Percentiles rank a stretch among this genome's conserved stretches.
These are phyloP conservation scores for Fistulinella prunicolor DNA, from an alignment of 768 basidiomycete genomes.

Conservation along the genomic window DNA sequence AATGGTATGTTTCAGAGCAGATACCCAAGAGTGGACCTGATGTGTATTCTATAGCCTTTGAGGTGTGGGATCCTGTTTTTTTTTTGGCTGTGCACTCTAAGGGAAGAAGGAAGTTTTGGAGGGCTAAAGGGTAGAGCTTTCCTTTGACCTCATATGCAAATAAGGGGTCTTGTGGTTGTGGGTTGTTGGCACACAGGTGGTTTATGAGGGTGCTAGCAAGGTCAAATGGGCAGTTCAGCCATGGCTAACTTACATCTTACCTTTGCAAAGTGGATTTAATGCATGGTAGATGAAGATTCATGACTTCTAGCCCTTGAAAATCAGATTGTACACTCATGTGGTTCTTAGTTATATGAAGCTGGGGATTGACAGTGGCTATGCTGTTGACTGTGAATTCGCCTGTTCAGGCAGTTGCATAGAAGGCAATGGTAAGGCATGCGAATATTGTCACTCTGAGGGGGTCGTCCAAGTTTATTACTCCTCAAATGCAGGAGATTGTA, in stretches of 20 bases:
- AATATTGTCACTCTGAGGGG: slow-evolving; percentile 36
- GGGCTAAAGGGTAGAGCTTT: slow-evolving; percentile 24
- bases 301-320: slow-evolving; percentile 16
- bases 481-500: not conserved
- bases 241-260: slow-evolving; percentile 35
- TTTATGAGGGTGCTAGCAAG: slow-evolving; percentile 19
- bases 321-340: slow-evolving; percentile 23
- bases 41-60: slow-evolving; percentile 27
- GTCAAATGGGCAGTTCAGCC: slow-evolving; percentile 27
- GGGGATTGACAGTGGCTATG: slow-evolving; percentile 30
- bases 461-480: not conserved
- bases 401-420: slow-evolving; percentile 33
- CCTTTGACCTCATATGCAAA: slow-evolving; percentile 27
- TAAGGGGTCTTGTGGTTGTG: slow-evolving; percentile 21
- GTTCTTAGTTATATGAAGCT: slow-evolving; percentile 25
- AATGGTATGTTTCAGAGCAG: slow-evolving; percentile 36
- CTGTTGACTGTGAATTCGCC: slow-evolving; percentile 40
- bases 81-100: not conserved
- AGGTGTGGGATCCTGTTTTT: slow-evolving; percentile 11
- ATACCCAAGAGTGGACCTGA: slow-evolving; percentile 36
- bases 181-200: slow-evolving; percentile 32
- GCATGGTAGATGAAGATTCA: slow-evolving; percentile 8
- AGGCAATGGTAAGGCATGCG: slow-evolving; percentile 38
- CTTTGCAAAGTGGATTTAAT: slow-evolving; percentile 17
- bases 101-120: slow-evolving; percentile 19